Evolutionary conservation across 2,329 filamentous ascomycete species (phyloP).

Genomic region (Cercospora janseana): DNA sequence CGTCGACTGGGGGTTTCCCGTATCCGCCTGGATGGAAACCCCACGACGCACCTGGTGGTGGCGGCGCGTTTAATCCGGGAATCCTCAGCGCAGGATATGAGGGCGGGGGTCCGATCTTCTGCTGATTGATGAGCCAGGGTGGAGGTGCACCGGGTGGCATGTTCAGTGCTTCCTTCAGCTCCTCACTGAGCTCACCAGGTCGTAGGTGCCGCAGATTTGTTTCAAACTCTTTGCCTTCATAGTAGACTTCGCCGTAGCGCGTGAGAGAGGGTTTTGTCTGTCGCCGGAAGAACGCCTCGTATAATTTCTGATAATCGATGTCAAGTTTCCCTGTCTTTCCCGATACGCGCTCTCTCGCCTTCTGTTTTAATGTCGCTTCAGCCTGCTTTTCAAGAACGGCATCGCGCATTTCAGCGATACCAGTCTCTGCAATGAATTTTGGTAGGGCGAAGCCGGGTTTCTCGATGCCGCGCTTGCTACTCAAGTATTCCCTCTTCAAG

Average conservation of each 20-base stretch:
- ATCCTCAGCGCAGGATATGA: conserved; percentile 96
- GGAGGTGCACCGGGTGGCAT: conserved; percentile 91
- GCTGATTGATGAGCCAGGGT: conserved; percentile 96
- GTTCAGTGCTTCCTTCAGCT: conserved; percentile 85
- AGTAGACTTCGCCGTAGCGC: conserved; percentile 97
- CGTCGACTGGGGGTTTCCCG: conserved; percentile 92
- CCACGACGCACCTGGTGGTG: conserved; percentile 85
- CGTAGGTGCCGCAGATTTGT: conserved; percentile 88
- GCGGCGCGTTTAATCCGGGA: conserved; percentile 88
- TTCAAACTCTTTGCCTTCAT: conserved; percentile 97
- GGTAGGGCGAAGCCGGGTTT: conserved; percentile 90
- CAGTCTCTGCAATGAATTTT: conserved; percentile 95
- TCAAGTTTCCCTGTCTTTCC: conserved; percentile 97
- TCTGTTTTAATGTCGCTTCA: conserved; percentile 87
- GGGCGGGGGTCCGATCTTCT: conserved; percentile 87
- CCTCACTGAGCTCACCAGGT: conserved; percentile 84
- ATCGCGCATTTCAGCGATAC: conserved; percentile 97
- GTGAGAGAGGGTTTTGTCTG: conserved; percentile 95
- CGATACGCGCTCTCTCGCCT: conserved; percentile 88
- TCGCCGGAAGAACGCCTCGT: conserved; percentile 97
- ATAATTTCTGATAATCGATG: conserved; percentile 97
- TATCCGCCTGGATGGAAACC: conserved; percentile 94
- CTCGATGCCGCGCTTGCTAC: conserved; percentile 93
- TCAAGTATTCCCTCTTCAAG: conserved; percentile 93
- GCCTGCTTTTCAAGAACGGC: conserved; percentile 94